A percentile compares a stretch with the other conserved stretches of the same genome.
These are phyloP conservation scores for Metschnikowia continentalis DNA, from an alignment of 805 yeast genomes.

Conservation along the genomic window DNA sequence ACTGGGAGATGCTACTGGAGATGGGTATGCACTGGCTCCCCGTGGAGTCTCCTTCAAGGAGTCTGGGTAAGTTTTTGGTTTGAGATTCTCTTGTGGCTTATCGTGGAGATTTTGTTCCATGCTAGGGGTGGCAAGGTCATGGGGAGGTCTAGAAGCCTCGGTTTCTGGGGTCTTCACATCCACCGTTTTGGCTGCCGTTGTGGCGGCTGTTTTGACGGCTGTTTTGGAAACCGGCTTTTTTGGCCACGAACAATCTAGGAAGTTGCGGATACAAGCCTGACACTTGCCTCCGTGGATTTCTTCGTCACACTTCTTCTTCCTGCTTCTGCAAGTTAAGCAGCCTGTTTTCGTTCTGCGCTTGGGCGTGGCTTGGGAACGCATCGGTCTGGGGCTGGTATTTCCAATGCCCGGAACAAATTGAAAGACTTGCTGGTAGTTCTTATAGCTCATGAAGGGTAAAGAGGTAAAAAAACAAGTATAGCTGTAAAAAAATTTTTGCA, in stretches of 20 bases:
- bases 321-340: slow-evolving; percentile 52
- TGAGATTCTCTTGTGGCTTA: too few relatives aligned
- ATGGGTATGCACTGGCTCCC: slow-evolving; percentile 28
- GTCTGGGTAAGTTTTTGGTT: too few relatives aligned
- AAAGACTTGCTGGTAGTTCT: slow-evolving; percentile 35
- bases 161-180: neutral
- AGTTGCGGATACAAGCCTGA: slow-evolving; percentile 43
- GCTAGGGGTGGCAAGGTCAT: neutral
- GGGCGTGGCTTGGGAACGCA: slow-evolving; percentile 8
- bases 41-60: neutral
- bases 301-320: slow-evolving; percentile 65
- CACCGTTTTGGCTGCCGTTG: neutral
- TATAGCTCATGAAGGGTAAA: slow-evolving; percentile 23
- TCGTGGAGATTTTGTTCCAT: neutral
- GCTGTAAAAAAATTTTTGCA: slow-evolving; percentile 2
- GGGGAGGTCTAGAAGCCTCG: neutral
- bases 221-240: slow-evolving; percentile 8
- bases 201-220: neutral
- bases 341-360: slow-evolving; percentile 21
- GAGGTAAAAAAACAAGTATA: slow-evolving; percentile 1
- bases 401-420: slow-evolving; percentile 19
- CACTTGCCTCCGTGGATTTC: slow-evolving; percentile 37
- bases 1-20: slow-evolving; percentile 29
- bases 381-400: slow-evolving; percentile 7
- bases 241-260: slow-evolving; percentile 43